These are phyloP conservation scores for Aspergillus tamarii DNA, from an alignment of 2,329 filamentous ascomycete genomes.

Conservation along the genomic window DNA sequence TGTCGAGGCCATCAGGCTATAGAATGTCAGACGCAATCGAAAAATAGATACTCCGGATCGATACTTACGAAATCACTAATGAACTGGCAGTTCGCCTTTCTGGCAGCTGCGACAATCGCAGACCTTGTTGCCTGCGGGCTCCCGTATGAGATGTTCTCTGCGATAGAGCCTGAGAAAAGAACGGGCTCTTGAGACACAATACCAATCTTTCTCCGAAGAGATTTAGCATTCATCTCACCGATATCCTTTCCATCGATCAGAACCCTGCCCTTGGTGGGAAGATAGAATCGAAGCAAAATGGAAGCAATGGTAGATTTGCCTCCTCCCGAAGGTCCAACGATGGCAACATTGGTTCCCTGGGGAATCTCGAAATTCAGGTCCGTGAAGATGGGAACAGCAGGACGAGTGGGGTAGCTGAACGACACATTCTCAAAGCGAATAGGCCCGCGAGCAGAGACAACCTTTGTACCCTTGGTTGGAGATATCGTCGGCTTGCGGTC, in stretches of 20 bases:
- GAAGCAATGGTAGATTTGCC: slow-evolving; percentile 95
- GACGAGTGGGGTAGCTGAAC: slow-evolving; percentile 92
- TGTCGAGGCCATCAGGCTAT: slow-evolving; percentile 87
- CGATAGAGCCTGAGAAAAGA: slow-evolving; percentile 77
- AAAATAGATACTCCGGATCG: not conserved
- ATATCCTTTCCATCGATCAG: slow-evolving; percentile 85
- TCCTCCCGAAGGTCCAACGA: slow-evolving; percentile 93
- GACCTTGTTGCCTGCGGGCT: slow-evolving; percentile 74
- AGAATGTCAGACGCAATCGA: slow-evolving; percentile 17
- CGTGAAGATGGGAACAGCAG: slow-evolving; percentile 88
- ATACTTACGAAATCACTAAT: slow-evolving; percentile 81
- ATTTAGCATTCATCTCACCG: slow-evolving; percentile 86
- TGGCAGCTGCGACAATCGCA: slow-evolving; percentile 84
- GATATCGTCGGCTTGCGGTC: slow-evolving; percentile 84
- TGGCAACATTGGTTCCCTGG: slow-evolving; percentile 90
- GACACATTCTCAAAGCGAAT: slow-evolving; percentile 85
- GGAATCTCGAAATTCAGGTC: slow-evolving; percentile 88
- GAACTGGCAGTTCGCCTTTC: slow-evolving; percentile 93
- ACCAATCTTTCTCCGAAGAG: slow-evolving; percentile 86
- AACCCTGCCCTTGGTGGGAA: slow-evolving; percentile 75
- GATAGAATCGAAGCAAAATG: slow-evolving; percentile 89
- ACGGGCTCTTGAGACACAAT: slow-evolving; percentile 96
- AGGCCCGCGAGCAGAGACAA: slow-evolving; percentile 80
- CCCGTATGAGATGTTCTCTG: slow-evolving; percentile 89
- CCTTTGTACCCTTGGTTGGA: slow-evolving; percentile 78